Evolutionary conservation across 257 asterid species (phyloP).

Genomic region (Vinca minor): DNA sequence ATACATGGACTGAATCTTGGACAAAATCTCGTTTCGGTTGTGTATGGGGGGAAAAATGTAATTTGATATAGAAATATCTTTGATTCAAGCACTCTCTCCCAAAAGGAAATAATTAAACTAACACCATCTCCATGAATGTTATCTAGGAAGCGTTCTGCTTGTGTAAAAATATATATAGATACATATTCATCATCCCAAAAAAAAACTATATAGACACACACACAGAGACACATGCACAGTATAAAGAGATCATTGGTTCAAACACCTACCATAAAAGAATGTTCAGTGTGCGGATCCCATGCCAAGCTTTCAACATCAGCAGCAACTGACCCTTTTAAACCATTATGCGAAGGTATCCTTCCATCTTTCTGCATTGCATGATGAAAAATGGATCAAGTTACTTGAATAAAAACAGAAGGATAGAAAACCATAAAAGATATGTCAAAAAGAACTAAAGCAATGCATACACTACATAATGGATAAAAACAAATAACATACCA

Average conservation of each 20-base stretch:
- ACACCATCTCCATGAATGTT: too few relatives aligned
- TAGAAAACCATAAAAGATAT: conserved; percentile 2
- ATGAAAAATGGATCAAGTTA: conserved; percentile 8
- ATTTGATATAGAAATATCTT: neutral
- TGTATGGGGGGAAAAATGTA: neutral
- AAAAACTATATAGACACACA: too few relatives aligned
- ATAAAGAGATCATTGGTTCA: neutral
- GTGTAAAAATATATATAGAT: too few relatives aligned
- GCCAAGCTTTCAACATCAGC: conserved; percentile 85
- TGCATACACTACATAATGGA: neutral
- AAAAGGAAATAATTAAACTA: too few relatives aligned
- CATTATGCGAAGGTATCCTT: conserved; percentile 39
- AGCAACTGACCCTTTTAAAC: conserved; percentile 54
- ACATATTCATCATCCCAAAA: too few relatives aligned
- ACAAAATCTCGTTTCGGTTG: neutral
- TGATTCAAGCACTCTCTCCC: conserved; percentile 21
- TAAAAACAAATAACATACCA: conserved; percentile 28
- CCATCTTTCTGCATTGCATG: conserved; percentile 61
- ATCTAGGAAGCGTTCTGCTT: neutral
- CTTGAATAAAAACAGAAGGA: neutral
- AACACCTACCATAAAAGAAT: conserved; percentile 81
- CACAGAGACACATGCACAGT: too few relatives aligned
- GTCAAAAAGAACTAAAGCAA: neutral
- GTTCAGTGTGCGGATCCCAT: conserved; percentile 87
- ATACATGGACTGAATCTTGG: neutral